These are phyloP conservation scores for Symbiodinium pilosum DNA, from an alignment of 73 alveolate genomes.

Conservation along the genomic window DNA sequence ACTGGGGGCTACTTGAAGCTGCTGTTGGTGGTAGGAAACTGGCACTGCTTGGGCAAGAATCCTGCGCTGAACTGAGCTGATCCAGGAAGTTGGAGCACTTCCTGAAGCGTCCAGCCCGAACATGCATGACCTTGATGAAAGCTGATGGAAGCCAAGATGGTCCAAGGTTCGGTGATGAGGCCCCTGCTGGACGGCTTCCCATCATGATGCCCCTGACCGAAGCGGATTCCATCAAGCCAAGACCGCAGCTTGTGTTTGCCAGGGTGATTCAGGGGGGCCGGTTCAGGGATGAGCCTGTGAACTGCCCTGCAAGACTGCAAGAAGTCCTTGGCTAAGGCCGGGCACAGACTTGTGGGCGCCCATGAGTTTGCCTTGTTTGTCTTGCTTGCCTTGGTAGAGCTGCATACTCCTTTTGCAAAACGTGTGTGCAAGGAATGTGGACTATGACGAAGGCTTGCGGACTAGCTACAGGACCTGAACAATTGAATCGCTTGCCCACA, in stretches of 20 bases:
- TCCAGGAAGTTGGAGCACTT: no score
- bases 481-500: neutral
- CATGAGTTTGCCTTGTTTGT: neutral
- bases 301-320: no score
- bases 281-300: neutral
- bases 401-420: no score
- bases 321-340: neutral
- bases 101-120: no score
- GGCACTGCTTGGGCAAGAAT: neutral
- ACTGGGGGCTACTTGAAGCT: neutral
- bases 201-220: neutral
- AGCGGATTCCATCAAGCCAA: neutral
- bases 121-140: neutral
- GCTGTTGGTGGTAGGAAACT: neutral
- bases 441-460: neutral
- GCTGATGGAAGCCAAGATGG: neutral
- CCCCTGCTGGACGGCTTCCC: neutral
- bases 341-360: neutral
- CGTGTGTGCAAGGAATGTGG: neutral
- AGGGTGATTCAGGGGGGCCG: neutral
- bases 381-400: neutral
- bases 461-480: conserved; percentile 7
- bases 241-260: neutral
- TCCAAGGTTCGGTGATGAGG: conserved; percentile 2
- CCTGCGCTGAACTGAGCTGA: no score